These are phyloP conservation scores for Boletus reticuloceps DNA, from an alignment of 768 basidiomycete genomes.

Conservation along the genomic window DNA sequence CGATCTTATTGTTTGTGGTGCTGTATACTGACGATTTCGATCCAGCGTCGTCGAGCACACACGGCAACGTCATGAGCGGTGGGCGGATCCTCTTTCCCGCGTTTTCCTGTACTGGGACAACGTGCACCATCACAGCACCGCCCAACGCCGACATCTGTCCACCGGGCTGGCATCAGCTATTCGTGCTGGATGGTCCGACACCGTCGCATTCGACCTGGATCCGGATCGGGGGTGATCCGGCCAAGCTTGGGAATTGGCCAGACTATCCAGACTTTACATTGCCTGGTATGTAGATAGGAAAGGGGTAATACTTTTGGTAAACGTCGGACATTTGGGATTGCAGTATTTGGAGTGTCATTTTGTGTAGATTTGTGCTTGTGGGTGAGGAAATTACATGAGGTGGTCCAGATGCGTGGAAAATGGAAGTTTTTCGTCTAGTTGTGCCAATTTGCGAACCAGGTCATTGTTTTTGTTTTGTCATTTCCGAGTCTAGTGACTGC, in stretches of 20 bases:
- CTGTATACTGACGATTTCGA: neutral
- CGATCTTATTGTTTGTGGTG: neutral
- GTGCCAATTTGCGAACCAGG: no score
- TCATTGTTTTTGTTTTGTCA: no score
- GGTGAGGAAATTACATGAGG: no score
- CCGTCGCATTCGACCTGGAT: conserved; percentile 77
- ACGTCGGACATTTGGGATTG: no score
- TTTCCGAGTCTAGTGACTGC: no score
- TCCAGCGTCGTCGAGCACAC: conserved; percentile 69
- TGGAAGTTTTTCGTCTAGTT: no score
- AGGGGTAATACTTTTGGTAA: neutral
- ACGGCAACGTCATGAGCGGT: conserved; percentile 72
- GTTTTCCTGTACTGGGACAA: conserved; percentile 64
- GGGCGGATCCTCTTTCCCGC: conserved; percentile 70
- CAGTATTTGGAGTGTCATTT: no score
- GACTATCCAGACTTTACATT: conserved; percentile 60
- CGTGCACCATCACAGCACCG: conserved; percentile 76
- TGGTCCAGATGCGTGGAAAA: no score
- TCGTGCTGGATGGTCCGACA: conserved; percentile 73
- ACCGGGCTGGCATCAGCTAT: conserved; percentile 76
- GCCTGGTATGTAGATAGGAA: conserved; percentile 47
- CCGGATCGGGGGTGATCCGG: conserved; percentile 77
- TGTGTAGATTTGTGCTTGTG: no score
- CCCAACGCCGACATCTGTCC: conserved; percentile 63
- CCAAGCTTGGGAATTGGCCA: conserved; percentile 70